Evolutionary conservation across 345 rosid genomes (phyloP), one percentile per base, ranked within the genome.

Genomic region (Linum usitatissimum): DNA sequence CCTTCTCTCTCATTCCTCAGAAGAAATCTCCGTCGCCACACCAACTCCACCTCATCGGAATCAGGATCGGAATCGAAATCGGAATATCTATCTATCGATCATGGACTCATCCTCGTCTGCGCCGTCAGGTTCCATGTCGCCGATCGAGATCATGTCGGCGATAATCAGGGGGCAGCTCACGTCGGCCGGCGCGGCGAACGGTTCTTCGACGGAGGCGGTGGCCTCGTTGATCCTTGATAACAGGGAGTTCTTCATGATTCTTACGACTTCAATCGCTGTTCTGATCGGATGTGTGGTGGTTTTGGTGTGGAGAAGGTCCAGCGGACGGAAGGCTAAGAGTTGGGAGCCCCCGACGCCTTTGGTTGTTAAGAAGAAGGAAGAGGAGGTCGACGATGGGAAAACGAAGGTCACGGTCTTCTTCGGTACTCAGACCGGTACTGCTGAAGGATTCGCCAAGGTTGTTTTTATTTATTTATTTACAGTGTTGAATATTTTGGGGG

Each of bases 231-330:
- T 73, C 9, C 30, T 61, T 0, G 90, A 90, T 75, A 90, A 87
- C 65, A 82, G 88, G 3, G 86, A 90, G 84, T 63, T 90, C 59
- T 83, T 86, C 0, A 79, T 85, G 85, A 60, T 94, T 36, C 66
- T 94, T 1, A 75, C 99, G 14, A 94, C 99, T 62, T 88, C 97
- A 56, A 72, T 94, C 30, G 97, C 99, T 0, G 89, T 94, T 45
- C 69, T 94, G 55, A 71, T 94, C 56, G 99, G 99, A 9, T 90
- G 96, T 71, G 89, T 83, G 19, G 83, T 90, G 34, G 76, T 86
- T 42, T 75, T 94, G 18, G 59, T 90, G 6, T 88, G 82, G 90
- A 76, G 96, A 68, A 82, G 96, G 78, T 88, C 99, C 23, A 55
- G 69, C 38, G 38, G 72, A 23, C 79, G 66, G 64, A 85, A 81